Percentiles rank a stretch among this genome's conserved stretches.
phyloP scores from a whole-genome alignment of 768 basidiomycete genomes.

The Glaciozyma martinii region DNA sequence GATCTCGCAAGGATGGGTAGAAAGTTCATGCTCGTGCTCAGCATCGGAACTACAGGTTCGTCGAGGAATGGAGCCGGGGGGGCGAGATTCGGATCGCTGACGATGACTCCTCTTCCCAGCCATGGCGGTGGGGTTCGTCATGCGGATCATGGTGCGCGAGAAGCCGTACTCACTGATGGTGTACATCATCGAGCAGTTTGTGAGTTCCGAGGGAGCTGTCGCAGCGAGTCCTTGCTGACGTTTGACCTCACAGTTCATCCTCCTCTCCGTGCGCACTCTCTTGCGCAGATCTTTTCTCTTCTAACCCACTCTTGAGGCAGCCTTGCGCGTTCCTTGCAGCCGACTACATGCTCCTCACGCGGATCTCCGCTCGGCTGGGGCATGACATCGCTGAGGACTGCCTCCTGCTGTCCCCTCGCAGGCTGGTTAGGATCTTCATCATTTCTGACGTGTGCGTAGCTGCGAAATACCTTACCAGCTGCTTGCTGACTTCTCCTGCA shows the following conservation, averaged over 20 bases:
- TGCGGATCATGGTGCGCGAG: neutral
- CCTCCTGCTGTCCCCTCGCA: constrained; percentile 11
- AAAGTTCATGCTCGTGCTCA: too few species aligned
- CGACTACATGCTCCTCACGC: constrained; percentile 44
- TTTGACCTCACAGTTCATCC: neutral
- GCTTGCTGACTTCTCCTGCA: too few species aligned
- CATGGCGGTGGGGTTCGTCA: neutral
- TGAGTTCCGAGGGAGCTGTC: neutral
- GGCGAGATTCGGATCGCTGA: too few species aligned
- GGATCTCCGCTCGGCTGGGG: constrained; percentile 37
- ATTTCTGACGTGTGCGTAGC: constrained; percentile 8
- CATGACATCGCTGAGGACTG: constrained; percentile 7
- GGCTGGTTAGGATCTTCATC: constrained; percentile 18
- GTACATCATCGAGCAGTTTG: neutral
- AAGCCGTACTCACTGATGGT: neutral
- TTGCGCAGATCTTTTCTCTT: neutral
- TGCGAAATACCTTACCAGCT: too few species aligned
- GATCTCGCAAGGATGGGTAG: too few species aligned
- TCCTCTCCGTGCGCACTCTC: neutral
- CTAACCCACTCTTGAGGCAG: neutral
- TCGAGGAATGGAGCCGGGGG: too few species aligned
- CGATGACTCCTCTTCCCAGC: too few species aligned
- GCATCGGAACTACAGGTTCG: too few species aligned
- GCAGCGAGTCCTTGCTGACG: neutral
- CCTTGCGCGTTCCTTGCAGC: constrained; percentile 29